A percentile compares a stretch with the other conserved stretches of the same genome.
Conservation (phyloP, 2,329 filamentous ascomycete species). For the Curvularia spicifera region DNA sequence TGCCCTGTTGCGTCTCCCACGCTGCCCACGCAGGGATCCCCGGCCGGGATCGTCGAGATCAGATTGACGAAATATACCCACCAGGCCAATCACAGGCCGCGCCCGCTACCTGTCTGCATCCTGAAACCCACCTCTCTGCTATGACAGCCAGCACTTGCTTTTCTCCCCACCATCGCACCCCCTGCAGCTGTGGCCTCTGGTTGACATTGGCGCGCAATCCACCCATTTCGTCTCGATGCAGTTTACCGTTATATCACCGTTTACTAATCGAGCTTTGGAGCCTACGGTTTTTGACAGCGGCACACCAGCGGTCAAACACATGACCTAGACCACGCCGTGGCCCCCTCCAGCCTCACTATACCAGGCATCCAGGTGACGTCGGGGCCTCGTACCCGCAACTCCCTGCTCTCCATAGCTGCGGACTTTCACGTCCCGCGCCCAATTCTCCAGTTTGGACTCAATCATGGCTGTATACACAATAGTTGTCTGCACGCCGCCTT, state of each 20-base stretch:
- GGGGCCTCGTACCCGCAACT: constrained; percentile 5
- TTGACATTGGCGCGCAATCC: constrained; percentile 21
- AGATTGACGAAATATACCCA: constrained; percentile 47
- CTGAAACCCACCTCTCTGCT: constrained; percentile 36
- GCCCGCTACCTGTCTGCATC: constrained; percentile 23
- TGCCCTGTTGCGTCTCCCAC: constrained; percentile 11
- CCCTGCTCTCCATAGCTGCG: constrained; percentile 3
- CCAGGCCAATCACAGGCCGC: constrained; percentile 37
- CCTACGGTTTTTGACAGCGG: constrained; percentile 38
- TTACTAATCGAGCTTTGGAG: constrained; percentile 15
- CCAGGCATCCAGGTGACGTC: constrained; percentile 11
- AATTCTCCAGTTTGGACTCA: constrained; percentile 7
- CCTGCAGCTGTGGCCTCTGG: constrained; percentile 17
- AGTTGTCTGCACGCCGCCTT: constrained; percentile 2
- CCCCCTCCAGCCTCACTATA: constrained; percentile 21
- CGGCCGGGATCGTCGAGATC: constrained; percentile 37
- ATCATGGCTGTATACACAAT: constrained; percentile 1
- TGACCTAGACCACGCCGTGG: constrained; percentile 24
- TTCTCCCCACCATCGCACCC: constrained; percentile 21
- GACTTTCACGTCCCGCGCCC: background rate
- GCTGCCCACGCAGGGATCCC: constrained; percentile 31
- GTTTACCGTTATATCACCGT: constrained; percentile 20
- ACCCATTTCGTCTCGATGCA: constrained; percentile 12
- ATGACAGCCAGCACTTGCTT: constrained; percentile 17
- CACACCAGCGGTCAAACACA: constrained; percentile 28